Evolutionary conservation across 306 rosid species (phyloP), one percentile per base, ranked within the genome.

Genomic region (Lathyrus tuberosus): DNA sequence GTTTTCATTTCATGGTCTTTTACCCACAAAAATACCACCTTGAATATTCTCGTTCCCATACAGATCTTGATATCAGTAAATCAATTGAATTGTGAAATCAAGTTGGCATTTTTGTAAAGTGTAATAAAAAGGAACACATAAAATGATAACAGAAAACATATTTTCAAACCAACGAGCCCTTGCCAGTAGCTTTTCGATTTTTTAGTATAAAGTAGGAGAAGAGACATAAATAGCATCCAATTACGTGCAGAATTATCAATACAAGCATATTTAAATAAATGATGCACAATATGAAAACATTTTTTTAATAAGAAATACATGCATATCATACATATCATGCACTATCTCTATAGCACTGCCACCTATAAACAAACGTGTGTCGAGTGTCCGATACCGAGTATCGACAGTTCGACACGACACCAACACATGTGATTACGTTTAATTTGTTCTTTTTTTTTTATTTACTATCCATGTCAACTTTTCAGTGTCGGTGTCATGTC

Each of bases 191-290:
- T 28, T 5, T 58, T 43, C 53, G 12, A 17, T 42, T 28, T 47
- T 10, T 68, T n/a, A 26, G 71, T 22, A 48, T 57, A 69, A 22
- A 11, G 33, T 62, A 24, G 10, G 59, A 16, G 14, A 65, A 41
- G 40, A 41, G 64, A 49, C 33, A 66, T 44, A 20, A 77, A 57
- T 8, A 3, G 48, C 20, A 58, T 65, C 70, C 49, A 56, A n/a
- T n/a, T n/a, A n/a, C n/a, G n/a, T n/a, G n/a, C n/a, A n/a, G n/a
- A n/a, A n/a, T 13, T 52, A 41, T 69, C 10, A 43, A 70, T 58
- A 65, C 24, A 18, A 56, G 46, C 43, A 16, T 31, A 20, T 26
- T 53, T 37, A 38, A 33, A 52, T 6, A 42, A 51, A 67, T 14
- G 41, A 31, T 43, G 26, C 10, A 14, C 40, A 10, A 3, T 58